Conservation (phyloP, 2,329 filamentous ascomycete species). For the Metarhizium anisopliae region DNA sequence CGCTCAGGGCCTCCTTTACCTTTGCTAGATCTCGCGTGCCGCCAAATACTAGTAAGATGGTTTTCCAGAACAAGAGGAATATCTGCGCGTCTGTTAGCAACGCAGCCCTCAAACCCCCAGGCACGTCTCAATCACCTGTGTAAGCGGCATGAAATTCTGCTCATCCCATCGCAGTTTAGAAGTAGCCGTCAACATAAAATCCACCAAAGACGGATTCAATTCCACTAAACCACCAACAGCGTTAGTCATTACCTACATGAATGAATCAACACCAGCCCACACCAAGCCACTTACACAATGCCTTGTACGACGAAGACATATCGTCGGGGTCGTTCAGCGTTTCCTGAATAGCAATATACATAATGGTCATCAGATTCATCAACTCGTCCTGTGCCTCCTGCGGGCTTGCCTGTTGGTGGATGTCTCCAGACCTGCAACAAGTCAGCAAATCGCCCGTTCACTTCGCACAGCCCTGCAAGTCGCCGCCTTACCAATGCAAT, state of each 20-base stretch:
- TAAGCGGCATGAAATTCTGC: conserved; percentile 50
- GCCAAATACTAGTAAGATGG: conserved; percentile 76
- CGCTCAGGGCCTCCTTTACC: conserved; percentile 63
- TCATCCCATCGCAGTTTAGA: conserved; percentile 67
- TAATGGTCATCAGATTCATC: conserved; percentile 53
- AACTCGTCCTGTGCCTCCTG: conserved; percentile 51
- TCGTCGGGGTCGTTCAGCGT: conserved; percentile 42
- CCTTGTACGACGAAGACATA: conserved; percentile 35
- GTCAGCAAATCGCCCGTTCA: background rate
- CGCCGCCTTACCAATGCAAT: conserved; percentile 37
- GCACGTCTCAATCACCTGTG: conserved; percentile 39
- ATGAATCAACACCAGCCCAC: too few species aligned
- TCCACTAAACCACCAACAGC: conserved; percentile 29
- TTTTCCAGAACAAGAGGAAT: conserved; percentile 85
- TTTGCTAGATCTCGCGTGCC: conserved; percentile 63
- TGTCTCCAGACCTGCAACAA: conserved; percentile 36
- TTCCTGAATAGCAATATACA: conserved; percentile 52
- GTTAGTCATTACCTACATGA: background rate
- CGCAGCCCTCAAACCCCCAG: conserved; percentile 11
- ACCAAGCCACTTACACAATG: conserved; percentile 37
- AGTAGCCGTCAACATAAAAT: conserved; percentile 61
- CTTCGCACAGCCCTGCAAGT: background rate
- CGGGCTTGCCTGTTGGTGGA: conserved; percentile 31
- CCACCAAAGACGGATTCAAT: conserved; percentile 58
- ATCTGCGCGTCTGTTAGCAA: conserved; percentile 38